These are phyloP conservation scores for Magnolia officinalis DNA, from an alignment of 164 flowering plant genomes.

Conservation along the genomic window DNA sequence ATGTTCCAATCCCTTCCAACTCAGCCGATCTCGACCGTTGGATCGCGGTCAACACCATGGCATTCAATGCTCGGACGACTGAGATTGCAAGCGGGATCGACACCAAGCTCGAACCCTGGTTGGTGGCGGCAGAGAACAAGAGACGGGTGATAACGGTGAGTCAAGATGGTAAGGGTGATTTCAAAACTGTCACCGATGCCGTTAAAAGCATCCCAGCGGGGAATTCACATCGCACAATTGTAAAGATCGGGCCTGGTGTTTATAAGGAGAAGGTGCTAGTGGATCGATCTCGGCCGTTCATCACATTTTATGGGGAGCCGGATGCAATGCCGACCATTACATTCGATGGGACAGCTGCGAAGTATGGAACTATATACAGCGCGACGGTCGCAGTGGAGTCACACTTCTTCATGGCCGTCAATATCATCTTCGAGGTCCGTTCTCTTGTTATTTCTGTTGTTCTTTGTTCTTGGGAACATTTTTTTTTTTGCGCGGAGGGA, in stretches of 20 bases:
- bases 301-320: slow-evolving; percentile 46
- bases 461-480: not conserved
- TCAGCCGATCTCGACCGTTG: not conserved
- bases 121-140: slow-evolving; percentile 33
- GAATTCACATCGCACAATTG: slow-evolving; percentile 36
- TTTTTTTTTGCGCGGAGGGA: too few species aligned
- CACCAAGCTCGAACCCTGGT: slow-evolving; percentile 22
- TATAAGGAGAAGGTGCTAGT: slow-evolving; percentile 51
- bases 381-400: slow-evolving; percentile 45
- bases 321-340: slow-evolving; percentile 26
- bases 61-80: not conserved
- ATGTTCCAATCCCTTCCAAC: not conserved
- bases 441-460: not conserved
- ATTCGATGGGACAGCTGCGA: slow-evolving; percentile 35
- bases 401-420: slow-evolving; percentile 47
- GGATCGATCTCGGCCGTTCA: slow-evolving; percentile 34
- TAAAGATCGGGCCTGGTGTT: slow-evolving; percentile 42
- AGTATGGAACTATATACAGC: slow-evolving; percentile 49
- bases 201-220: slow-evolving; percentile 41
- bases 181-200: slow-evolving; percentile 54
- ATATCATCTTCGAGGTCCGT: slow-evolving; percentile 40
- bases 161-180: slow-evolving; percentile 51
- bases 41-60: not conserved
- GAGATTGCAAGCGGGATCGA: not conserved
- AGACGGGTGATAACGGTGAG: slow-evolving; percentile 34